Conservation (phyloP, 2,329 filamentous ascomycete genomes). For the Septoria linicola region DNA sequence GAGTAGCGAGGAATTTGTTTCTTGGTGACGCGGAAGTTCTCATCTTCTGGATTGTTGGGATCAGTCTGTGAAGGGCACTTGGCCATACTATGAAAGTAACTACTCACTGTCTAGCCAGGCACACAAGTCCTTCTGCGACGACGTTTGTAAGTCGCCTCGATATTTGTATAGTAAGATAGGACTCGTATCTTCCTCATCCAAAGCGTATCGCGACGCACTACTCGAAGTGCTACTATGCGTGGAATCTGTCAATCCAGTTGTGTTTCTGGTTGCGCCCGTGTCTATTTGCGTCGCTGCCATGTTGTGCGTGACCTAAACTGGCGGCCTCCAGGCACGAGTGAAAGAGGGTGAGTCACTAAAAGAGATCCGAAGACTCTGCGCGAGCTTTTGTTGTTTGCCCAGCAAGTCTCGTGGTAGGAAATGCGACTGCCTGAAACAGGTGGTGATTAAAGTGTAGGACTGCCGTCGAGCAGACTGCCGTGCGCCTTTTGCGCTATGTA, state of each 20-base stretch:
- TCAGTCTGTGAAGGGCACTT: constrained; percentile 1
- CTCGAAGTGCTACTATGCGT: constrained; percentile 43
- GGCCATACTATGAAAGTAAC: background rate
- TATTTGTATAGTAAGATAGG: constrained; percentile 46
- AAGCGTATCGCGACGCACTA: constrained; percentile 42
- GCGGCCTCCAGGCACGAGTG: constrained; percentile 22
- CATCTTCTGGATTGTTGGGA: constrained; percentile 36
- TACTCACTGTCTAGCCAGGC: constrained; percentile 38
- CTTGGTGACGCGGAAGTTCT: constrained; percentile 47
- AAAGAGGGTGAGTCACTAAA: constrained; percentile 18
- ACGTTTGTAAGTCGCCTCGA: constrained; percentile 44
- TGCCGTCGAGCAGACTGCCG: constrained; percentile 7
- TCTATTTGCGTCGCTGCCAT: constrained; percentile 20
- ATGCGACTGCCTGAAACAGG: constrained; percentile 25
- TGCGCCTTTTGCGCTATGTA: constrained; percentile 20
- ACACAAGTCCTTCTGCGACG: constrained; percentile 48
- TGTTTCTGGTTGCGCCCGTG: constrained; percentile 23
- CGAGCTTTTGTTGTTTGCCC: constrained; percentile 15
- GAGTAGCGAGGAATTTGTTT: constrained; percentile 49
- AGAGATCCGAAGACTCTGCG: constrained; percentile 9
- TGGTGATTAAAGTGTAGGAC: constrained; percentile 7
- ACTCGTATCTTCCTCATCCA: constrained; percentile 45
- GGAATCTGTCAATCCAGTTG: constrained; percentile 47
- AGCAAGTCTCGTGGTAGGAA: constrained; percentile 18
- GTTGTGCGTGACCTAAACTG: constrained; percentile 14